Conservation (phyloP, 306 rosid species). For the Geum urbanum region DNA sequence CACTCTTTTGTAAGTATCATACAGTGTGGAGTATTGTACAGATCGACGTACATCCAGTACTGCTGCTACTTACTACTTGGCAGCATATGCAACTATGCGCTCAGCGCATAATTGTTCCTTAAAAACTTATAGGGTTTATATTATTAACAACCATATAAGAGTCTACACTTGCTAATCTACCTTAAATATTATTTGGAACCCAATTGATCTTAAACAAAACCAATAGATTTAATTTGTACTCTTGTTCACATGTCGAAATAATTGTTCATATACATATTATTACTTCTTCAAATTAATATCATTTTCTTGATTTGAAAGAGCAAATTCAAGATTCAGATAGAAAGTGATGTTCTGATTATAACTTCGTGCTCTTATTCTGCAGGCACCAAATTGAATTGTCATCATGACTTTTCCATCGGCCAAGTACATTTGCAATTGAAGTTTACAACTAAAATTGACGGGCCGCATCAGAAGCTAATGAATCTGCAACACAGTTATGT, state of each 20-base stretch:
- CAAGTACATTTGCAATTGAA: background rate
- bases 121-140: background rate
- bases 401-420: background rate
- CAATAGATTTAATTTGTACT: background rate
- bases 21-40: background rate
- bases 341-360: too few relatives aligned
- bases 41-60: too few relatives aligned
- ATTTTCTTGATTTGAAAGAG: too few relatives aligned
- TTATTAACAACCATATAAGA: background rate
- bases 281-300: too few relatives aligned
- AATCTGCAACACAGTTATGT: background rate
- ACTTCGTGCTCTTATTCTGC: background rate
- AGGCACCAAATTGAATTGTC: slow-evolving; percentile 6
- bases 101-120: background rate
- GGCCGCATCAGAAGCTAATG: background rate
- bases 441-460: background rate
- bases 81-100: background rate
- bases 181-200: background rate
- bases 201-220: background rate
- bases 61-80: background rate
- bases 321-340: too few relatives aligned
- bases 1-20: background rate
- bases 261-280: too few relatives aligned
- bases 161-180: background rate
- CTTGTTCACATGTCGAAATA: too few relatives aligned